Conservation (phyloP, 495 filamentous ascomycete species). For the Stereocaulon alpinum region DNA sequence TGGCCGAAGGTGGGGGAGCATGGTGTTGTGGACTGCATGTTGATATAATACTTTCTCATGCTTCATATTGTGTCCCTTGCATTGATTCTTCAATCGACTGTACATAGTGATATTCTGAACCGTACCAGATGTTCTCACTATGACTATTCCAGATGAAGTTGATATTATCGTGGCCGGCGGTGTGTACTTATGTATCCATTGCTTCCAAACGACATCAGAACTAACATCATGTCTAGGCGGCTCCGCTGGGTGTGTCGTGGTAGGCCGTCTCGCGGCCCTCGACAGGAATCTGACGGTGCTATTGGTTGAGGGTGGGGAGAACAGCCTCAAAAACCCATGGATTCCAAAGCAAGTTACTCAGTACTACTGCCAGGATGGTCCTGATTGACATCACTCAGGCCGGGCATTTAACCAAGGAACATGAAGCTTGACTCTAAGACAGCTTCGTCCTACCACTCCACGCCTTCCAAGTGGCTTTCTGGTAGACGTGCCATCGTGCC, state of each 20-base stretch:
- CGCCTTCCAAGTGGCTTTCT: conserved; percentile 60
- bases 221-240: conserved; percentile 28
- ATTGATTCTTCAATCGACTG: neutral
- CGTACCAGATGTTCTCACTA: conserved; percentile 13
- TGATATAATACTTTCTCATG: neutral
- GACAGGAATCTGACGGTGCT: conserved; percentile 73
- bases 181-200: conserved; percentile 8
- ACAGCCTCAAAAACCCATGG: conserved; percentile 76
- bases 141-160: conserved; percentile 56
- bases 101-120: neutral
- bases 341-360: conserved; percentile 6
- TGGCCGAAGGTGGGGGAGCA: conserved; percentile 5
- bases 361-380: neutral
- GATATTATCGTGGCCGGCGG: conserved; percentile 80
- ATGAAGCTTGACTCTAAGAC: conserved; percentile 81
- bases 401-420: conserved; percentile 68
- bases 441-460: conserved; percentile 73
- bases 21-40: neutral
- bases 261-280: conserved; percentile 67
- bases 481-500: conserved; percentile 68
- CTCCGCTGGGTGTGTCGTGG: conserved; percentile 65
- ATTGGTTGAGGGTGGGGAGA: conserved; percentile 69
- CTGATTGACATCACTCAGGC: conserved; percentile 29
- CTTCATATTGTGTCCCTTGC: neutral
- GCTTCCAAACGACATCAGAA: neutral